Base-by-base conservation (phyloP, 108 stramenopile genomes). In the Stephanodiscus triporus region DNA sequence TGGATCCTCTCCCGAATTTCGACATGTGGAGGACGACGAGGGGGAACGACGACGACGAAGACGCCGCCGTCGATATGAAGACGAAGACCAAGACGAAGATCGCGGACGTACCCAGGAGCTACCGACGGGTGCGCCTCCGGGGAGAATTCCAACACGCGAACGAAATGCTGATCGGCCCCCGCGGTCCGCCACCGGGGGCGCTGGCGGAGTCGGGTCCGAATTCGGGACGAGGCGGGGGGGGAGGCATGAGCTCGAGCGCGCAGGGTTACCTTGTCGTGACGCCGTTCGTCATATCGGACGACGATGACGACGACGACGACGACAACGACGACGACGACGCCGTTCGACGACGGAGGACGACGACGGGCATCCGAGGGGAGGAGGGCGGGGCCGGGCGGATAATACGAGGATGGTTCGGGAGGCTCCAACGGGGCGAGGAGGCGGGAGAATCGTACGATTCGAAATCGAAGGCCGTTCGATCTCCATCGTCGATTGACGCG, bases 191-290 rank as follows among this genome's bases (percentile, higher is more conserved):
- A 5, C 68, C 84, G 0, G 93, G 91, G 20, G 89, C 88, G 7
- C 78, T 86, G 61, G 66, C 84, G 19, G 62, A 71, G 7, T 17
- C 56, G 22, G 84, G 79, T 26, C 80, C 82, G 42, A 63, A 77
- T 59, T 79, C 73, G 14, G 89, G 89, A 23, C 45, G 76, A 9
- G 70, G 77, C 16, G 77, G 71, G 14, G 83, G 79, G 6, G 90
- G 94, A 24, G 62, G 83, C 71, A 54, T 85, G 90, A 77, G 91
- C 82, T 57, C 89, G 79, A 72, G 78, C 51, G 59, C 53, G 53
- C 78, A 84, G 81, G 94, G 94, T 42, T 95, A 86, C 58, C 84
- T 73, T 55, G 89, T 92, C 7, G 43, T 93, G 32, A 91, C 94
- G 24, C 94, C 94, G 1, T 69, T 95, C 43, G 72, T 85, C 68